Percentiles rank a stretch among this genome's conserved stretches.
Conservation (phyloP, 2,329 filamentous ascomycete species). For the Blastomyces gilchristii region DNA sequence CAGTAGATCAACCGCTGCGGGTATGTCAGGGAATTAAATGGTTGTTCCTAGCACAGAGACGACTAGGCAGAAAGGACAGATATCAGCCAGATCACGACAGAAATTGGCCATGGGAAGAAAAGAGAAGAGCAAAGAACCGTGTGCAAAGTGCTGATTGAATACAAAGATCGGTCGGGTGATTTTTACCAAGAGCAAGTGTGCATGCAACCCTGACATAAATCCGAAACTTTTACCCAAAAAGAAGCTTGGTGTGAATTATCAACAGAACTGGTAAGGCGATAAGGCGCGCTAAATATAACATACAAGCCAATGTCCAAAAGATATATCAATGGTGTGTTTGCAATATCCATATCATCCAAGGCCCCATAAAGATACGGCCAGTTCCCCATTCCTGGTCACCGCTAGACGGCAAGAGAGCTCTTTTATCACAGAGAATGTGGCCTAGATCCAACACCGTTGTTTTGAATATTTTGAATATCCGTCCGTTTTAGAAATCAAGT, state of each 20-base stretch:
- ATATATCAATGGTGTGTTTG: not conserved
- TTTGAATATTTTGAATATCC: not conserved
- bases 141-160: not conserved
- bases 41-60: not conserved
- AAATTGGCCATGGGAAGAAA: not conserved
- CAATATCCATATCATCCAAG: not conserved
- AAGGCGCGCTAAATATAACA: not conserved
- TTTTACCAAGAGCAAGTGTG: not conserved
- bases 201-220: not conserved
- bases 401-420: no score
- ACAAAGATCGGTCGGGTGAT: not conserved
- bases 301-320: not conserved
- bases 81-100: not conserved
- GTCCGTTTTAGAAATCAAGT: not conserved
- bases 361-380: not conserved
- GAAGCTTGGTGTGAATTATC: not conserved
- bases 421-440: not conserved
- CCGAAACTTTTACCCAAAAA: not conserved
- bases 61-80: not conserved
- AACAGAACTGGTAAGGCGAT: not conserved
- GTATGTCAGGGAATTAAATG: not conserved
- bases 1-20: slow-evolving; percentile 4
- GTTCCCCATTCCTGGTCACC: not conserved
- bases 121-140: not conserved
- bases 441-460: not conserved